phyloP scores from a whole-genome alignment of 1,139 yeast genomes.

The Blastobotrys arbuscula region DNA sequence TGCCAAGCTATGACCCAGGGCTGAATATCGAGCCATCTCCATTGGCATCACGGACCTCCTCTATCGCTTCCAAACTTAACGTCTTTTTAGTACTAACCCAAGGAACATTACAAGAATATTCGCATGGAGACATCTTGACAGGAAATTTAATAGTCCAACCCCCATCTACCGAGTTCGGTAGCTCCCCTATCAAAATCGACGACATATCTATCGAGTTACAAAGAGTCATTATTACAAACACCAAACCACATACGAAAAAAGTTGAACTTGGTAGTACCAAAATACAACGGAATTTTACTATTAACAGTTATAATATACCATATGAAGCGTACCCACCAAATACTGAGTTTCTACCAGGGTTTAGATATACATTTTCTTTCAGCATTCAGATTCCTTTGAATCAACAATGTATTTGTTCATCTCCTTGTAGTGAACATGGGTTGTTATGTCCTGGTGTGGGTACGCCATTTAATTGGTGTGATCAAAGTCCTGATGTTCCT shows the following conservation, averaged over 20 bases:
- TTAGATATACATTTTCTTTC: slow-evolving; percentile 17
- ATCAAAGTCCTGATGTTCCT: slow-evolving; percentile 1
- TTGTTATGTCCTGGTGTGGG: slow-evolving; percentile 15
- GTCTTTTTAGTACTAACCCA: neutral
- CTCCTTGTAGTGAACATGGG: slow-evolving; percentile 2
- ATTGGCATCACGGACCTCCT: neutral
- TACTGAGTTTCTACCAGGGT: slow-evolving; percentile 16
- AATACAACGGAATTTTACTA: neutral
- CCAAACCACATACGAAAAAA: neutral
- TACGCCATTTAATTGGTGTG: slow-evolving; percentile 3
- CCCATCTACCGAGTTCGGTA: neutral
- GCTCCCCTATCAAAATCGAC: neutral
- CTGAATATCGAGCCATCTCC: neutral
- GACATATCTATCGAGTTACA: neutral
- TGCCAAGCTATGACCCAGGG: slow-evolving; percentile 5
- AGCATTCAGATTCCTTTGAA: slow-evolving; percentile 2
- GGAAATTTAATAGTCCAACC: slow-evolving; percentile 15
- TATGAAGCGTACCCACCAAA: slow-evolving; percentile 19
- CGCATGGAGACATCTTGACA: slow-evolving; percentile 3
- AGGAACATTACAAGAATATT: neutral
- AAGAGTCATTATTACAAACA: neutral
- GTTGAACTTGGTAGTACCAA: neutral
- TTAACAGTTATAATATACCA: slow-evolving; percentile 18
- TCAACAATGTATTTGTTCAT: slow-evolving; percentile 4
- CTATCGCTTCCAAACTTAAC: neutral